Evolutionary conservation across 2,329 filamentous ascomycete species (phyloP).

Genomic region (Metarhizium humberi): DNA sequence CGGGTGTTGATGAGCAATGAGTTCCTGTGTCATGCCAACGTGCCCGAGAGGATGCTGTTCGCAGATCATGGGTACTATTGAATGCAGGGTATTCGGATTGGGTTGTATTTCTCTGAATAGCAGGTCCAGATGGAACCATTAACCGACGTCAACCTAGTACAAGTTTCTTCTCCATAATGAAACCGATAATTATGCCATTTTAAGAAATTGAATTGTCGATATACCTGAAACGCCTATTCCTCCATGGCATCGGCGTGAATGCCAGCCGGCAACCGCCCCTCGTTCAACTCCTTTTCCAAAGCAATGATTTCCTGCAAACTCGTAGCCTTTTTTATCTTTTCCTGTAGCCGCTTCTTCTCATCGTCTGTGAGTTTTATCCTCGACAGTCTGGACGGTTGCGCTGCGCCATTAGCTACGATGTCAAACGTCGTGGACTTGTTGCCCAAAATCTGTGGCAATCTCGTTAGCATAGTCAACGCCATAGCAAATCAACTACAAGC

Average conservation of each 20-base stretch:
- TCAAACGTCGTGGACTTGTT: slow-evolving; percentile 73
- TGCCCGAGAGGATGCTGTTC: background rate
- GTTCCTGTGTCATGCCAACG: background rate
- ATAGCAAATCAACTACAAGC: background rate
- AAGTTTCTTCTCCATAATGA: background rate
- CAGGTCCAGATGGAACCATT: background rate
- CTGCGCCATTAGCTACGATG: slow-evolving; percentile 33
- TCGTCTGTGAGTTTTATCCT: slow-evolving; percentile 78
- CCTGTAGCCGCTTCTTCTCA: slow-evolving; percentile 78
- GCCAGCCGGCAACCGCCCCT: slow-evolving; percentile 73
- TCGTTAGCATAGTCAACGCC: background rate
- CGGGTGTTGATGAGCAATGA: background rate
- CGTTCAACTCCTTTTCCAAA: slow-evolving; percentile 84
- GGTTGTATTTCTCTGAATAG: background rate
- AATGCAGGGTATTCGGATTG: background rate
- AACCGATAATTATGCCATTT: background rate
- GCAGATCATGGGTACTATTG: background rate
- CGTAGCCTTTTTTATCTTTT: slow-evolving; percentile 79
- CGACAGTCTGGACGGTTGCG: slow-evolving; percentile 52
- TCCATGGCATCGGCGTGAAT: slow-evolving; percentile 51
- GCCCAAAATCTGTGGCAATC: slow-evolving; percentile 59
- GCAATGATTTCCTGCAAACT: slow-evolving; percentile 83
- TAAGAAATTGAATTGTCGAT: background rate
- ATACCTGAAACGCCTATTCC: slow-evolving; percentile 30
- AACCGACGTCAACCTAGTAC: background rate